Conservation (phyloP, 208 protist species). For the Leishmania lainsoni region DNA sequence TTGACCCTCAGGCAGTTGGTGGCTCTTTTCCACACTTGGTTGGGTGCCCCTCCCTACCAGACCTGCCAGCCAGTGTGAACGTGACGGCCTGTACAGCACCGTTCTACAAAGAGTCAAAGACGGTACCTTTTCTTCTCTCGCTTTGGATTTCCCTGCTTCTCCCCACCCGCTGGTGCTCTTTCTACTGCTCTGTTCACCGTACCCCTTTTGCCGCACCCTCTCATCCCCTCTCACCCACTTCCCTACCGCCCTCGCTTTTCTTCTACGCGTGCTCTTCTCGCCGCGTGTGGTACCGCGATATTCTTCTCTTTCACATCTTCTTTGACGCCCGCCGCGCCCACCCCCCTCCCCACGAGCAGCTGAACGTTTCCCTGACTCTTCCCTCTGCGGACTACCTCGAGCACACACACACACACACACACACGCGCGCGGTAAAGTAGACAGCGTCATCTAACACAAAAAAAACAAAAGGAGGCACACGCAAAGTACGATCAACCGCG, state of each 20-base stretch:
- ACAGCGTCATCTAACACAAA: not conserved
- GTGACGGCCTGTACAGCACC: too few relatives aligned
- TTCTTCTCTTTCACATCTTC: not conserved
- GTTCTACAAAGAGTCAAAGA: too few relatives aligned
- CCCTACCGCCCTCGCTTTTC: not conserved
- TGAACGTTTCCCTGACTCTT: not conserved
- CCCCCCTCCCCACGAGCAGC: not conserved
- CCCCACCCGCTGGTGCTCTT: not conserved
- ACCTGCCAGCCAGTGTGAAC: not conserved
- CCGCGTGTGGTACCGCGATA: not conserved
- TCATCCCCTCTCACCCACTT: too few relatives aligned
- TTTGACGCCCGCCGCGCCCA: not conserved
- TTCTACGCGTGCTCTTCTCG: not conserved
- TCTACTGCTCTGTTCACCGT: not conserved
- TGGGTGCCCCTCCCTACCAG: not conserved
- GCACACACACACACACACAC: slow-evolving; percentile 2
- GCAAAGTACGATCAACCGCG: not conserved
- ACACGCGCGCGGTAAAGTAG: not conserved
- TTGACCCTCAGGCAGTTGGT: not conserved
- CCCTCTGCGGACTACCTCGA: not conserved
- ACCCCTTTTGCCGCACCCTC: not conserved
- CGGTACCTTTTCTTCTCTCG: not conserved
- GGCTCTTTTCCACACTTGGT: not conserved
- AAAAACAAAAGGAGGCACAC: not conserved
- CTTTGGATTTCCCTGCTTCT: not conserved